Conservation (phyloP, 2,329 filamentous ascomycete genomes). For the Fusarium napiforme region DNA sequence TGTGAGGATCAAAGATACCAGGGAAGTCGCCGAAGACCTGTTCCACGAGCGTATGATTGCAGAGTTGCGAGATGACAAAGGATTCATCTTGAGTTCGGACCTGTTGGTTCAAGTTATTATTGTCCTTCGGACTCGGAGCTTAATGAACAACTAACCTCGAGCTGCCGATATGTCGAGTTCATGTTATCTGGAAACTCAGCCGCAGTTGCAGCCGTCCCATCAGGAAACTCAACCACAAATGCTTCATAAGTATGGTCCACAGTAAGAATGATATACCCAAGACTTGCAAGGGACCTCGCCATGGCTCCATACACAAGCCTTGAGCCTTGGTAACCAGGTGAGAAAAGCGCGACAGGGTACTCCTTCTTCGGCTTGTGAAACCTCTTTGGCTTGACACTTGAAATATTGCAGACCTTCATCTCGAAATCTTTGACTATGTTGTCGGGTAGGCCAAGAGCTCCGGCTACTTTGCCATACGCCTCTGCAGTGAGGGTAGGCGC, state of each 20-base stretch:
- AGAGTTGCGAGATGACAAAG: slow-evolving; percentile 33
- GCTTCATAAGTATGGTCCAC: slow-evolving; percentile 61
- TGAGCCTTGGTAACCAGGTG: slow-evolving; percentile 55
- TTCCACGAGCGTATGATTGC: slow-evolving; percentile 27
- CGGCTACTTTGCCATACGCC: neutral
- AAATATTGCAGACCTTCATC: slow-evolving; percentile 28
- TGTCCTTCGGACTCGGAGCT: fast-evolving
- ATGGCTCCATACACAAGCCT: slow-evolving; percentile 56
- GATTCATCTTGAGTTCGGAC: slow-evolving; percentile 13
- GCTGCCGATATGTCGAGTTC: neutral
- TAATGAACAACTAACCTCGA: slow-evolving; percentile 6
- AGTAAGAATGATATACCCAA: slow-evolving; percentile 57
- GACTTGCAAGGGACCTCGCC: slow-evolving; percentile 56
- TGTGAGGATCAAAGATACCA: slow-evolving; percentile 1
- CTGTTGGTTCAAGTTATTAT: neutral
- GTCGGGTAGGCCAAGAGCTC: neutral
- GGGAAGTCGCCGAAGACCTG: slow-evolving; percentile 15
- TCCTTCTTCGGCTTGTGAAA: neutral
- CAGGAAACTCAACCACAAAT: slow-evolving; percentile 55
- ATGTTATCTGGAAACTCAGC: neutral
- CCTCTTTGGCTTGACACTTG: neutral
- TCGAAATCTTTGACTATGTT: neutral
- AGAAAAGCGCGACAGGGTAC: slow-evolving; percentile 48
- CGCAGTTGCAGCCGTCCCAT: slow-evolving; percentile 47
- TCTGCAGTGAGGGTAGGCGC: neutral